Conservation (phyloP, 805 yeast species). For the Candida quercuum region DNA sequence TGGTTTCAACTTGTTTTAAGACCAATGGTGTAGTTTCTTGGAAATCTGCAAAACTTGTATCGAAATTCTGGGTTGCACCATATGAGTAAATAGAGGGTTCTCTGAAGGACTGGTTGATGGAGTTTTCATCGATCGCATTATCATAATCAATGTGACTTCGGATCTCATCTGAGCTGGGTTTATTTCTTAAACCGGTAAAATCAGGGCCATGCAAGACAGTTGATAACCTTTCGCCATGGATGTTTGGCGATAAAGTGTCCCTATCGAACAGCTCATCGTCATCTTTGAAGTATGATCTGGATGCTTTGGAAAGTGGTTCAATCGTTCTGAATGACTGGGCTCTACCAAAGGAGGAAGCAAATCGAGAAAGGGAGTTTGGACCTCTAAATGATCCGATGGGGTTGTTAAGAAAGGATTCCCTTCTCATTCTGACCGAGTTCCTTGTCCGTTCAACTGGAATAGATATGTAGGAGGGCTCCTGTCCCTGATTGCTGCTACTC, state of each 20-base stretch:
- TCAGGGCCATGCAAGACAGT: conserved; percentile 39
- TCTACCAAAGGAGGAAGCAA: conserved; percentile 74
- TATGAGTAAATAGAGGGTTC: conserved; percentile 26
- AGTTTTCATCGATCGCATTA: conserved; percentile 29
- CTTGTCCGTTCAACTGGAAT: conserved; percentile 18
- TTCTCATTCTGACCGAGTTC: conserved; percentile 22
- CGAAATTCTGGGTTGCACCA: conserved; percentile 27
- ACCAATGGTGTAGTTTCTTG: conserved; percentile 46
- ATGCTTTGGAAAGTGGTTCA: conserved; percentile 33
- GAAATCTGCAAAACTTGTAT: conserved; percentile 40
- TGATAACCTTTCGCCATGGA: conserved; percentile 59
- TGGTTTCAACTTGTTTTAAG: conserved; percentile 62
- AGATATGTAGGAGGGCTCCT: conserved; percentile 9
- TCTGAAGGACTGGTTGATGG: conserved; percentile 26
- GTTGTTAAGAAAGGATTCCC: conserved; percentile 35
- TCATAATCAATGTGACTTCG: neutral
- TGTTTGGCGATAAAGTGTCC: conserved; percentile 59
- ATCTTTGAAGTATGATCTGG: conserved; percentile 59
- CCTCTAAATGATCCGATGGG: conserved; percentile 60
- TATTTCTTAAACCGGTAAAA: conserved; percentile 21
- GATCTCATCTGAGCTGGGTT: conserved; percentile 14
- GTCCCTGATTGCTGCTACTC: too few species aligned
- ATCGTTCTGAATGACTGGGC: conserved; percentile 69
- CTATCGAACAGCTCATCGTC: conserved; percentile 68
- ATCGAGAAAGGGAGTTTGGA: conserved; percentile 64